Base-by-base conservation (phyloP, 2,329 filamentous ascomycete species). In the Fusarium burgessii region DNA sequence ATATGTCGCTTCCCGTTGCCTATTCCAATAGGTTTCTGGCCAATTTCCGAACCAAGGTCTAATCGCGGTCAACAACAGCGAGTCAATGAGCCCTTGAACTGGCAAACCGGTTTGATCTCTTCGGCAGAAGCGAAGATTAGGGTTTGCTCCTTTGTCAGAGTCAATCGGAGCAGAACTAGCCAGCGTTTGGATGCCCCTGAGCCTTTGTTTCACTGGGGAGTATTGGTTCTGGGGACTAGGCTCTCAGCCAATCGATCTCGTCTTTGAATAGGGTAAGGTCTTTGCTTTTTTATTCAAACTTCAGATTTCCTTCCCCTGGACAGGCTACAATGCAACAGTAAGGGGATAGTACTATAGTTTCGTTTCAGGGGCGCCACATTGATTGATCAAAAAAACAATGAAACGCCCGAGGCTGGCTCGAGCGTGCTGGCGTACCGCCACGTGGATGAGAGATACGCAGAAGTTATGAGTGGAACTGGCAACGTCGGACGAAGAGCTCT, bases 191-290 rank as follows among this genome's bases (percentile, higher is more conserved):
- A 54, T 38, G 45, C 63, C 62, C 62, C 47, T 65, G 70, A 63
- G 52, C 50, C 62, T 63, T 70, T 62, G 74, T 76, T 76, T 76
- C 74, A 76, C 62, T 63, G 59, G 62, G 73, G 66, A 57, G 46
- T 51, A 73, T 52, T 50, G 67, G 47, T 52, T 69, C 64, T 74
- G 62, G 74, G 60, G 70, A 54, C 62, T 51, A 47, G 40, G 33
- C 25, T n/a, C 27, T 45, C 35, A 46, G 54, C 74, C 74, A 76
- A 76, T 74, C 54, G 70, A 72, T 73, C 59, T 61, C 27, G 56
- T 67, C 73, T 76, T 76, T 74, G 73, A 62, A 76, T 60, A 52
- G 58, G 42, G 62, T 63, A 62, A 59, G 55, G 41, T 63, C 54
- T 75, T 73, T 72, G 58, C 71, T 75, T 72, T 63, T 74, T 69